A percentile compares a stretch with the other conserved stretches of the same genome.
phyloP scores from a whole-genome alignment of 2,329 filamentous ascomycete species.

The Coleophoma cylindrospora region DNA sequence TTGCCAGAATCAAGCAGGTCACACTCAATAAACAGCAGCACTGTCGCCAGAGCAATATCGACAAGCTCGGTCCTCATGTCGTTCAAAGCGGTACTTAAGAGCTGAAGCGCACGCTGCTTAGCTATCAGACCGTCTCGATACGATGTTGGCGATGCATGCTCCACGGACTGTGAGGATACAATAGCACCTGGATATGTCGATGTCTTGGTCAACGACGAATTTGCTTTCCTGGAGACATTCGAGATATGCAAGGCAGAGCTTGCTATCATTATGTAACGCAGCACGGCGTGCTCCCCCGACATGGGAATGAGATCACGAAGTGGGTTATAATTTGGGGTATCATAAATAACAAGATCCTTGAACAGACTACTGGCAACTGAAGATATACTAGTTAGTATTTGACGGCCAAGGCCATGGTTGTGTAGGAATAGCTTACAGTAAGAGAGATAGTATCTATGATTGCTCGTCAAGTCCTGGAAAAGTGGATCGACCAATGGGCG shows the following conservation, averaged over 20 bases:
- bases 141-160: conserved; percentile 6
- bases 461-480: conserved; percentile 44
- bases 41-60: conserved; percentile 25
- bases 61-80: conserved; percentile 36
- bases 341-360: conserved; percentile 47
- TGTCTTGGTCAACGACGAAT: too few species aligned
- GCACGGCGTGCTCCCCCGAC: conserved; percentile 38
- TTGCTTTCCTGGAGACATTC: conserved; percentile 23
- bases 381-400: neutral
- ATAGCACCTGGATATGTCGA: too few species aligned
- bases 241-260: conserved; percentile 45
- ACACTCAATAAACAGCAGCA: neutral
- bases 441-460: neutral
- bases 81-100: conserved; percentile 33
- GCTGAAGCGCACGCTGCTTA: neutral
- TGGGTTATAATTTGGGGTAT: conserved; percentile 39
- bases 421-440: conserved; percentile 3
- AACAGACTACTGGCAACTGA: conserved; percentile 44
- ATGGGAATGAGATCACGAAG: conserved; percentile 42
- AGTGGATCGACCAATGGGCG: conserved; percentile 43
- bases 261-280: conserved; percentile 43
- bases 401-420: neutral
- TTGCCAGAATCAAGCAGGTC: neutral
- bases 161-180: too few species aligned
- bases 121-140: conserved; percentile 37